These are phyloP conservation scores for Aspergillus nidulans DNA, from an alignment of 495 filamentous ascomycete genomes.

Conservation along the genomic window DNA sequence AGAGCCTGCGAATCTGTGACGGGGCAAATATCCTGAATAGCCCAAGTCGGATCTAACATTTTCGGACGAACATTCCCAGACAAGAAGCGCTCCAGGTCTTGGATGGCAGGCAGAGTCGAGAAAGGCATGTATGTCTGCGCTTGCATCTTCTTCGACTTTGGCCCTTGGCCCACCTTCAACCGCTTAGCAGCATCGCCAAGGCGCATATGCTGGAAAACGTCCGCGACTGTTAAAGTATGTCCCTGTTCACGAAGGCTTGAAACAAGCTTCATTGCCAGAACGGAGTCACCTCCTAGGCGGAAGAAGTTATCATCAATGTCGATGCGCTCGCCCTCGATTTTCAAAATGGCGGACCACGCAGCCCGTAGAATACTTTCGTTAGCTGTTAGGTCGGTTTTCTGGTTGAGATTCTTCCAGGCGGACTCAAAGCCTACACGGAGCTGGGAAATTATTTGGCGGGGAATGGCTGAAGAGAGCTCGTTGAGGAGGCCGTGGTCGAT, in stretches of 20 bases:
- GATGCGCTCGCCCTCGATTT: conserved; percentile 30
- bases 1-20: conserved; percentile 42
- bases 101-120: conserved; percentile 28
- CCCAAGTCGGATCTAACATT: conserved; percentile 28
- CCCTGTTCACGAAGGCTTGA: conserved; percentile 32
- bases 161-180: conserved; percentile 24
- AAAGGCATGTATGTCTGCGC: conserved; percentile 29
- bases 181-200: conserved; percentile 33
- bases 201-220: conserved; percentile 47
- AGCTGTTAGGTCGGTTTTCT: conserved; percentile 23
- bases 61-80: conserved; percentile 23
- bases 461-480: conserved; percentile 24
- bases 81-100: conserved; percentile 26
- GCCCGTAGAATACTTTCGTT: conserved; percentile 37
- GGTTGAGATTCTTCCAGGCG: conserved; percentile 19
- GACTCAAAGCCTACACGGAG: conserved; percentile 21
- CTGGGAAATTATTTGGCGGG: conserved; percentile 15
- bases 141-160: conserved; percentile 7
- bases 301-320: conserved; percentile 45
- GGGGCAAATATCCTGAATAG: conserved; percentile 29
- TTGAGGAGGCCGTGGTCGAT: conserved; percentile 25
- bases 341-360: conserved; percentile 45
- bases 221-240: conserved; percentile 33
- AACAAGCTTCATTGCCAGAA: conserved; percentile 44
- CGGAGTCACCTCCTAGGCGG: conserved; percentile 43